Percentiles rank a stretch among this genome's conserved stretches.
These are phyloP conservation scores for Saccharomyces hybrid DNA, from an alignment of 1,139 yeast species.

Conservation along the genomic window DNA sequence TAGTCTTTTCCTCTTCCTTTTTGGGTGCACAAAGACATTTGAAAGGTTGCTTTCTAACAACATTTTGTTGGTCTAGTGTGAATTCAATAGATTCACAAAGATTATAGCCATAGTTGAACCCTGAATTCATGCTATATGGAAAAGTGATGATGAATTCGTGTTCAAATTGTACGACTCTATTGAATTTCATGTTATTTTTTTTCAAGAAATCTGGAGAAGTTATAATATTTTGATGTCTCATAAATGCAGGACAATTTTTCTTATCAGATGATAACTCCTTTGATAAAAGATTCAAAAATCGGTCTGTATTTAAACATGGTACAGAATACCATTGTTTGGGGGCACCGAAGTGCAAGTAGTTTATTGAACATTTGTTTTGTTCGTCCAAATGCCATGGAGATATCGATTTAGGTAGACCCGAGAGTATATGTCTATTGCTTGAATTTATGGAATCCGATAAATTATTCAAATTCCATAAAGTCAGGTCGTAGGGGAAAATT, in stretches of 20 bases:
- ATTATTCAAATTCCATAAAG: background rate
- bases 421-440: slow-evolving; percentile 48
- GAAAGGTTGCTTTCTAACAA: slow-evolving; percentile 49
- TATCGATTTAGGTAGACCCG: slow-evolving; percentile 82
- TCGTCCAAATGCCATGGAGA: slow-evolving; percentile 88
- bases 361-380: slow-evolving; percentile 74
- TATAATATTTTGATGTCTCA: slow-evolving; percentile 21
- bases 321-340: slow-evolving; percentile 88
- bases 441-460: background rate
- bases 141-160: slow-evolving; percentile 71
- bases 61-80: slow-evolving; percentile 75
- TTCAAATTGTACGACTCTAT: slow-evolving; percentile 58
- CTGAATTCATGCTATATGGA: slow-evolving; percentile 80
- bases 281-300: slow-evolving; percentile 29
- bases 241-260: background rate
- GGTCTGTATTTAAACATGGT: slow-evolving; percentile 31
- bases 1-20: slow-evolving; percentile 66
- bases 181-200: slow-evolving; percentile 50
- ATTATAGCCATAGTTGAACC: slow-evolving; percentile 76
- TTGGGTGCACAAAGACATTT: slow-evolving; percentile 68
- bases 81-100: slow-evolving; percentile 78
- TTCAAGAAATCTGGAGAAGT: slow-evolving; percentile 60
- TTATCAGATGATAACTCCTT: background rate
- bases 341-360: slow-evolving; percentile 78
- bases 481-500: background rate